Percentiles rank a stretch among this genome's conserved stretches.
phyloP scores from a whole-genome alignment of 2,329 filamentous ascomycete species.

The Xylaria sp. region DNA sequence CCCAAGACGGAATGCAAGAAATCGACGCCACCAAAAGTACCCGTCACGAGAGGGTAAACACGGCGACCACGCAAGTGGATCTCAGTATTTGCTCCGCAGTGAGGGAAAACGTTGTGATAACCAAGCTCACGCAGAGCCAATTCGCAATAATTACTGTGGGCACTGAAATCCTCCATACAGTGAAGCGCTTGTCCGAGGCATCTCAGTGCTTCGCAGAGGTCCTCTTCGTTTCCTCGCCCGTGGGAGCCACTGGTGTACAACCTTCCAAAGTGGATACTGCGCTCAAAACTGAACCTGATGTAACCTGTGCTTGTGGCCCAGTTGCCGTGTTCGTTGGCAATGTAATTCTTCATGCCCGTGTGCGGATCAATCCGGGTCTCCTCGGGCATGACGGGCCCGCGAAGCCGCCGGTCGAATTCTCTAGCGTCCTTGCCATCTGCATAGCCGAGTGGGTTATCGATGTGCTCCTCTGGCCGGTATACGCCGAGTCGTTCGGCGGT shows the following conservation, averaged over 20 bases:
- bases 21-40: slow-evolving; percentile 82
- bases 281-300: slow-evolving; percentile 77
- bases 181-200: slow-evolving; percentile 81
- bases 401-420: slow-evolving; percentile 81
- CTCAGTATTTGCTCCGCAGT: slow-evolving; percentile 74
- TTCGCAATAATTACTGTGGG: slow-evolving; percentile 87
- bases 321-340: slow-evolving; percentile 85
- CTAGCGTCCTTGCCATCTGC: slow-evolving; percentile 88
- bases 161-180: slow-evolving; percentile 81
- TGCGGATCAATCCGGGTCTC: slow-evolving; percentile 79
- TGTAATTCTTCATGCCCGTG: slow-evolving; percentile 99
- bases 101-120: slow-evolving; percentile 75
- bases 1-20: slow-evolving; percentile 83
- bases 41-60: slow-evolving; percentile 80
- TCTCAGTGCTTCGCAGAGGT: slow-evolving; percentile 82
- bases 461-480: slow-evolving; percentile 80
- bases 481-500: slow-evolving; percentile 82
- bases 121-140: slow-evolving; percentile 79
- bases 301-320: slow-evolving; percentile 94
- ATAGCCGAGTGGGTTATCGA: slow-evolving; percentile 85
- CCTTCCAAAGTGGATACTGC: slow-evolving; percentile 81
- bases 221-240: slow-evolving; percentile 74
- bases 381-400: slow-evolving; percentile 77
- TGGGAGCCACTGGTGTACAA: slow-evolving; percentile 75
- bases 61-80: slow-evolving; percentile 73